phyloP scores from a whole-genome alignment of 352 stramenopile genomes.

The Phytophthora brassicae region DNA sequence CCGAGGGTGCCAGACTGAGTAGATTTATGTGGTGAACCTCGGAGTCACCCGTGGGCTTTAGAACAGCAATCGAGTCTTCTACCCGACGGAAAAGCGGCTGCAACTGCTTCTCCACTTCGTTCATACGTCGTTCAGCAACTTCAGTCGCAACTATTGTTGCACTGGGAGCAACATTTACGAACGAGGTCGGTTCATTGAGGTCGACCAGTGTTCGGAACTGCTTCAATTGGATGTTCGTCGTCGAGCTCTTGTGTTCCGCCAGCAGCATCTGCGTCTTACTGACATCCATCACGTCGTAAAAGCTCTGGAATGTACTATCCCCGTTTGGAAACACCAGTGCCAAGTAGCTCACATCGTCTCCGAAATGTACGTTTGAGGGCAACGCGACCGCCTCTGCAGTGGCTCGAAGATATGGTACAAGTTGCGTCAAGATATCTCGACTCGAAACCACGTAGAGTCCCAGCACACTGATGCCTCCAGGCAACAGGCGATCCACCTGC shows the following conservation, averaged over 20 bases:
- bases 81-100: slow-evolving; percentile 48
- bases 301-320: slow-evolving; percentile 21
- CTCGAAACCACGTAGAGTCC: slow-evolving; percentile 63
- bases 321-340: slow-evolving; percentile 37
- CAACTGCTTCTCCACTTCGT: slow-evolving; percentile 53
- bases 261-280: slow-evolving; percentile 34
- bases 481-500: slow-evolving; percentile 69
- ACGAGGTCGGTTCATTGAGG: slow-evolving; percentile 47
- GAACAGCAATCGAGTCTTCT: slow-evolving; percentile 37
- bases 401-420: slow-evolving; percentile 56
- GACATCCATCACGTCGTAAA: slow-evolving; percentile 42
- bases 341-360: slow-evolving; percentile 42
- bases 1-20: slow-evolving; percentile 23
- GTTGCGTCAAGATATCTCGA: slow-evolving; percentile 33
- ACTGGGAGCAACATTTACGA: slow-evolving; percentile 22
- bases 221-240: slow-evolving; percentile 26
- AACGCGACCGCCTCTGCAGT: slow-evolving; percentile 36
- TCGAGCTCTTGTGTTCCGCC: slow-evolving; percentile 27
- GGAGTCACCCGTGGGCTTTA: slow-evolving; percentile 20
- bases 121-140: slow-evolving; percentile 38
- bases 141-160: slow-evolving; percentile 19
- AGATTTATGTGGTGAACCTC: slow-evolving; percentile 45
- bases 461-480: slow-evolving; percentile 52
- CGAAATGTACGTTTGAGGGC: slow-evolving; percentile 16
- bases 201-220: slow-evolving; percentile 48